phyloP scores from a whole-genome alignment of 441 rosid genomes.

The Arabidopsis lyrata region DNA sequence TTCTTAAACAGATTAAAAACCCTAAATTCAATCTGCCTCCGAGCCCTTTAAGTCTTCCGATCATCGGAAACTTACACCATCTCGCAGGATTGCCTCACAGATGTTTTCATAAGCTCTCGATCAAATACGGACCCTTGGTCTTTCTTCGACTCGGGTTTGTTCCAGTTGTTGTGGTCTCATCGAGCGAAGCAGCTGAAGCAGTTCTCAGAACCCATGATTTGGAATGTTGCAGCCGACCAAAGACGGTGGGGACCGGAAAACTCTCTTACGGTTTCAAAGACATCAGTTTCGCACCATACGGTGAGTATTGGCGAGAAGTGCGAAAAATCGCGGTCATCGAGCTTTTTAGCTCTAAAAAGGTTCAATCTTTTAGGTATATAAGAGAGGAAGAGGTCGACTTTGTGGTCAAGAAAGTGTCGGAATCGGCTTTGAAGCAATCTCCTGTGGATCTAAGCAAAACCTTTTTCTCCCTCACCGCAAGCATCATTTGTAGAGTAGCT shows the following conservation, averaged over 20 bases:
- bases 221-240: constrained; percentile 36
- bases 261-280: constrained; percentile 31
- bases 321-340: constrained; percentile 27
- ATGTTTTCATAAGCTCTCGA: constrained; percentile 23
- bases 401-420: background rate
- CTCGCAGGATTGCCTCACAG: constrained; percentile 24
- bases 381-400: constrained; percentile 45
- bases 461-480: constrained; percentile 27
- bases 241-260: background rate
- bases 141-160: constrained; percentile 36
- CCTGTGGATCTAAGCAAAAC: constrained; percentile 50
- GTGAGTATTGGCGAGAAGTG: constrained; percentile 18
- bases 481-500: constrained; percentile 16
- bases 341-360: constrained; percentile 43
- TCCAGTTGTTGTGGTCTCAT: constrained; percentile 50
- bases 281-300: constrained; percentile 27
- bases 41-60: constrained; percentile 30
- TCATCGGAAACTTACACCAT: constrained; percentile 46
- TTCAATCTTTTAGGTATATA: constrained; percentile 48
- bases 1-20: background rate
- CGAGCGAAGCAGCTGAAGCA: constrained; percentile 45
- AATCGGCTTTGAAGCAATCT: background rate
- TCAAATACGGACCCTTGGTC: constrained; percentile 50
- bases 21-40: constrained; percentile 37
- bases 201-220: constrained; percentile 43